These are phyloP conservation scores for Chenopodium album DNA, from an alignment of 148 eudicot genomes.

Conservation along the genomic window DNA sequence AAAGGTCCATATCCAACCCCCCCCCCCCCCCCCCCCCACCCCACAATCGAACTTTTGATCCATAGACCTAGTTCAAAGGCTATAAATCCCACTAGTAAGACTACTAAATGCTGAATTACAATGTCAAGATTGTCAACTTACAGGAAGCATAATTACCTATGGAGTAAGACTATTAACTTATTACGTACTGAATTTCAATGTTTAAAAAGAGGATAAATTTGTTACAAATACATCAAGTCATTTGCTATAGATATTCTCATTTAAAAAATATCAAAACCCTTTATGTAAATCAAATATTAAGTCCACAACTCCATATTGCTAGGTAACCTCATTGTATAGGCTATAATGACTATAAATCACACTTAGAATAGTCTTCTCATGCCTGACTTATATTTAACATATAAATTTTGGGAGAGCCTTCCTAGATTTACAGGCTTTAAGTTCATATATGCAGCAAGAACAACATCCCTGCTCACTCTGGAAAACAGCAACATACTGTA, in stretches of 20 bases:
- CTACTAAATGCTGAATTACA: neutral
- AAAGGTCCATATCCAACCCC: no score
- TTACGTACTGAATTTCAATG: neutral
- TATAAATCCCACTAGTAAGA: neutral
- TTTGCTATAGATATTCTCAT: neutral
- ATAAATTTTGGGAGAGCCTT: neutral
- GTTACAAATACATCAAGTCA: neutral
- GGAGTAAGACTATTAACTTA: no score
- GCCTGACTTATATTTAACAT: neutral
- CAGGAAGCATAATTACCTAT: neutral
- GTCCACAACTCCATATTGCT: neutral
- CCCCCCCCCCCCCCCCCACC: no score
- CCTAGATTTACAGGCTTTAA: neutral
- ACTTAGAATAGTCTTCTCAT: neutral
- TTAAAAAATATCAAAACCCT: neutral
- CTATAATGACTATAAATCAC: neutral
- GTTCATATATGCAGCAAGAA: neutral
- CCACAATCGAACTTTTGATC: neutral
- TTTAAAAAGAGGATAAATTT: neutral
- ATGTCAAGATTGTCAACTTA: neutral
- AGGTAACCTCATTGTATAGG: neutral
- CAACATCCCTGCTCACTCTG: neutral
- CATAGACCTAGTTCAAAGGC: neutral
- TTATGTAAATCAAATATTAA: neutral
- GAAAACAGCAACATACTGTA: neutral